Conservation (phyloP, 495 filamentous ascomycete species). For the Penicillium waksmanii region DNA sequence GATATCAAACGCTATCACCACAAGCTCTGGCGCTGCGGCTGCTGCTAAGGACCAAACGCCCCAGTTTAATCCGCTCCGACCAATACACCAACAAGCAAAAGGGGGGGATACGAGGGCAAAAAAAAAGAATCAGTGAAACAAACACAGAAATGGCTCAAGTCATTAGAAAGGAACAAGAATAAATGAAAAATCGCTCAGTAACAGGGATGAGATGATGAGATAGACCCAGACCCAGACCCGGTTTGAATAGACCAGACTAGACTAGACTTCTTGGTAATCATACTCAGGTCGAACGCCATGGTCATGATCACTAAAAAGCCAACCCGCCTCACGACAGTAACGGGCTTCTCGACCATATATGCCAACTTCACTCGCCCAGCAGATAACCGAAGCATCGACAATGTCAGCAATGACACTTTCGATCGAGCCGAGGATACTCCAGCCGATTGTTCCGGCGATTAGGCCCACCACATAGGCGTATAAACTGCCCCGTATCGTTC, state of each 20-base stretch:
- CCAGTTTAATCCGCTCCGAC: neutral
- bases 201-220: too few relatives aligned
- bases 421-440: conserved; percentile 93
- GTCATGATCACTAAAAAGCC: conserved; percentile 68
- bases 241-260: too few relatives aligned
- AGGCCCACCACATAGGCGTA: conserved; percentile 96
- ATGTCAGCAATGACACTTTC: conserved; percentile 91
- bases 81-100: conserved; percentile 3
- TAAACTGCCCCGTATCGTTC: conserved; percentile 72
- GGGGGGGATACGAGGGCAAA: neutral
- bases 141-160: neutral
- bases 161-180: neutral
- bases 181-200: conserved; percentile 1
- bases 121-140: neutral
- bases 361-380: conserved; percentile 87
- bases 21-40: too few relatives aligned
- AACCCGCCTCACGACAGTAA: conserved; percentile 86
- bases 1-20: too few relatives aligned
- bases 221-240: too few relatives aligned
- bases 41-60: conserved; percentile 6
- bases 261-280: conserved; percentile 24
- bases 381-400: conserved; percentile 88
- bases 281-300: conserved; percentile 15
- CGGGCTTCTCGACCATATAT: conserved; percentile 67
- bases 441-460: conserved; percentile 90